Evolutionary conservation across 352 stramenopile species (phyloP), one percentile per base, ranked within the genome.

Genomic region (Albugo laibachii): DNA sequence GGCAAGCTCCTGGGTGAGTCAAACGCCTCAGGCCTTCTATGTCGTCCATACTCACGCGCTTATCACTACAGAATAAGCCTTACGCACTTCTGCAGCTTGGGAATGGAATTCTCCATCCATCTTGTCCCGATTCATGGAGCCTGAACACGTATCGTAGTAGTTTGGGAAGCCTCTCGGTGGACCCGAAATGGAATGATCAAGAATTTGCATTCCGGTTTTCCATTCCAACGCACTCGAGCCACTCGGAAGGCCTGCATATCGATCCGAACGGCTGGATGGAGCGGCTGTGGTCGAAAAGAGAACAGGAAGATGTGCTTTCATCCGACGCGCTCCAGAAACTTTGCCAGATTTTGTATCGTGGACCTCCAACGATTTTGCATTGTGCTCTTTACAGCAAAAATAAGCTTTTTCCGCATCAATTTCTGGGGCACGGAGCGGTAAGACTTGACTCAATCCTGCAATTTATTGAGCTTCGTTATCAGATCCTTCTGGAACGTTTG

Each of bases 41-140:
- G 38, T 3, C 38, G 38, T 43, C 8, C 8, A 43, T 4, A 52
- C 36, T 19, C 24, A 56, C 11, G 41, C 37, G 40, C 13, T 46
- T 31, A 5, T 14, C 34, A 8, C 34, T 35, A 34, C 47, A 81
- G 73, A 83, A 68, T 50, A 52, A 89, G 45, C 63, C 76, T 10
- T 89, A 86, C 41, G 71, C 80, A 13, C 84, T 89, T 44, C 58
- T 89, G 15, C 57, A 73, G 37, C 54, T 84, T n/a, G 64, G 56
- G 2, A 59, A 69, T 18, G 45, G 57, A 1, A 56, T 58, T 14
- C 37, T 66, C 21, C 56, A 50, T 14, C 55, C 54, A 1, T 57
- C 74, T 20, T 63, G 54, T 18, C 61, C 69, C 14, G 69, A 86
- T 36, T 61, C 73, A 36, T 89, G 76, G 76, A 70, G 59, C 55